Conservation (phyloP, 768 basidiomycete species). For the Pholiota microspora region DNA sequence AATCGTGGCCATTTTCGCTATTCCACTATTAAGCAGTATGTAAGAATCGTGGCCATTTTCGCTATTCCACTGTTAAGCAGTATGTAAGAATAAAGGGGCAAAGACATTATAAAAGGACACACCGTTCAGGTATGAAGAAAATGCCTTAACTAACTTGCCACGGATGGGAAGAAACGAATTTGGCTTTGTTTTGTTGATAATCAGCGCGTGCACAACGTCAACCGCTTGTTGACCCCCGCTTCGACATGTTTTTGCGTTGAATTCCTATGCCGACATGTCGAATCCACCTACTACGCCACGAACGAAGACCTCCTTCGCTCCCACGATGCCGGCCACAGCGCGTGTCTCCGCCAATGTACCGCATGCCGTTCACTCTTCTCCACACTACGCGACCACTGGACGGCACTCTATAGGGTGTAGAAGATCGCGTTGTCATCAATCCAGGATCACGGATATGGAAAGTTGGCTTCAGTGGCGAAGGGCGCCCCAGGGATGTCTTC, state of each 20-base stretch:
- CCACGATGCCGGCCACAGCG: conserved; percentile 56
- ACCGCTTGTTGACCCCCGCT: no score
- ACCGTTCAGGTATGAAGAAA: no score
- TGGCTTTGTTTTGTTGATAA: no score
- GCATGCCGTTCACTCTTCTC: conserved; percentile 63
- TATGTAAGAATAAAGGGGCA: no score
- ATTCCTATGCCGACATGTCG: conserved; percentile 17
- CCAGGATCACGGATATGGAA: conserved; percentile 95
- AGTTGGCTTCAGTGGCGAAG: conserved; percentile 96
- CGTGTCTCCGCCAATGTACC: conserved; percentile 41
- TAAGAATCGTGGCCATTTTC: no score
- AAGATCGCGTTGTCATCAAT: conserved; percentile 94
- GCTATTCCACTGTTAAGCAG: no score
- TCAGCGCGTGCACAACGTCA: no score
- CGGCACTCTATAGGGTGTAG: conserved; percentile 97
- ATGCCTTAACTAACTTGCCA: no score
- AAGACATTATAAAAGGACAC: no score
- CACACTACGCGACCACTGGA: conserved; percentile 81
- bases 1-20: no score
- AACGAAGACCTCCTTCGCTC: conserved; percentile 31
- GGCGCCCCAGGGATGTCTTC: conserved; percentile 87
- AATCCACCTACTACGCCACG: conserved; percentile 40
- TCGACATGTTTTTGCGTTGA: neutral
- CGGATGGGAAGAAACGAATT: no score
- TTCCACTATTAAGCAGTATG: no score